Percentiles rank a stretch among this genome's conserved stretches.
Conservation (phyloP, 2,329 filamentous ascomycete genomes). For the Diplodia scrobiculata region DNA sequence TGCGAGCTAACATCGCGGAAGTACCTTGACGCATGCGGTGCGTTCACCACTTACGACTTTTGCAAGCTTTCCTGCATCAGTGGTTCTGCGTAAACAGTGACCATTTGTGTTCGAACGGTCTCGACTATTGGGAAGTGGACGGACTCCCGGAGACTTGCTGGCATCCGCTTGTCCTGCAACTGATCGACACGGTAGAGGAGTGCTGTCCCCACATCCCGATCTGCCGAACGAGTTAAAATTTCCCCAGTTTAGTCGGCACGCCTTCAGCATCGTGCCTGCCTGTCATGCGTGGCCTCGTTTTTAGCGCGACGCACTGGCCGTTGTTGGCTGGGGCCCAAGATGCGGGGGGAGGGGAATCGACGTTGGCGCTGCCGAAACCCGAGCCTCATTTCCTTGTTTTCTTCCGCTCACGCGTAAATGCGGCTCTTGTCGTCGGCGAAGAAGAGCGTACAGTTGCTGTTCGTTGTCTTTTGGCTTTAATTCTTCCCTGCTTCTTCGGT, state of each 20-base stretch:
- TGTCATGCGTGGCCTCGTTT: background rate
- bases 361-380: background rate
- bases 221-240: background rate
- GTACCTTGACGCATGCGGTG: background rate
- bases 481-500: background rate
- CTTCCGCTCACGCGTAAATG: background rate
- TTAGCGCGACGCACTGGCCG: background rate
- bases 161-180: background rate
- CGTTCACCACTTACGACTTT: background rate
- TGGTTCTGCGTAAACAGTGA: background rate
- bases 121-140: background rate
- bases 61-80: background rate
- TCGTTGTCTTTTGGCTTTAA: background rate
- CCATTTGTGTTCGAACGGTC: background rate
- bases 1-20: slow-evolving; percentile 7
- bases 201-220: background rate
- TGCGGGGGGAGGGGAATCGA: background rate
- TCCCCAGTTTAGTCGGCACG: background rate
- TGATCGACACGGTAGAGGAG: background rate
- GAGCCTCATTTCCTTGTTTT: background rate
- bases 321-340: background rate
- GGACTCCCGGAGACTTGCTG: background rate
- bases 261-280: background rate
- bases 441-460: background rate
- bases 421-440: background rate